Evolutionary conservation across 192 early-diverging fungal species (phyloP).

Genomic region (Gryganskiella cystojenkinii): DNA sequence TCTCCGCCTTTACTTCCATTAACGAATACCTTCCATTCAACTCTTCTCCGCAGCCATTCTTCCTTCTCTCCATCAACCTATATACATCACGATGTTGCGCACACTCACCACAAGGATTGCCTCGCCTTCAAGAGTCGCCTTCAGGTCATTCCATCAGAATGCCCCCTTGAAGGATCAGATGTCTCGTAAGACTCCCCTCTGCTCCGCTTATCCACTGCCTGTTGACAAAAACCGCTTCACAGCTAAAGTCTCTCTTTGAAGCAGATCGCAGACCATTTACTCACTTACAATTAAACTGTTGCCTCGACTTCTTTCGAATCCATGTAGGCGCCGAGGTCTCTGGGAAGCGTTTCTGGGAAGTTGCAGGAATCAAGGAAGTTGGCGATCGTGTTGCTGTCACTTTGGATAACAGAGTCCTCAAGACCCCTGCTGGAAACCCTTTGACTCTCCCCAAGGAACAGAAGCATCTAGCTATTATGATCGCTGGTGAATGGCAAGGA

Average conservation of each 20-base stretch:
- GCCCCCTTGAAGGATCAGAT: slow-evolving; percentile 34
- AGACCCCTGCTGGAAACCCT: slow-evolving; percentile 82
- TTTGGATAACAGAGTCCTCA: slow-evolving; percentile 84
- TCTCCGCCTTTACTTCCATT: no score
- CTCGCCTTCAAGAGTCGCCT: not conserved
- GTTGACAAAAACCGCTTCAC: not conserved
- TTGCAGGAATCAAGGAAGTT: slow-evolving; percentile 57
- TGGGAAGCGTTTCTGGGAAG: slow-evolving; percentile 73
- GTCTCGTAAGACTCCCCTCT: slow-evolving; percentile 17
- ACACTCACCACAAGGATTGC: slow-evolving; percentile 28
- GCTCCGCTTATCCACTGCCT: not conserved
- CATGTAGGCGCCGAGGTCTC: slow-evolving; percentile 59
- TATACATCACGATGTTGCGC: slow-evolving; percentile 21
- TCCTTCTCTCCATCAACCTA: not conserved
- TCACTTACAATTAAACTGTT: not conserved
- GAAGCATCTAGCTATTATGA: slow-evolving; percentile 77
- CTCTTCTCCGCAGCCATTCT: not conserved
- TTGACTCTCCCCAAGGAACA: slow-evolving; percentile 69
- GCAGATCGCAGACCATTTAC: no score
- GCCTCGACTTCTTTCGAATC: not conserved
- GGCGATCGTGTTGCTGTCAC: slow-evolving; percentile 63
- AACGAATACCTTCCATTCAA: not conserved
- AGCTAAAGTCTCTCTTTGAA: no score
- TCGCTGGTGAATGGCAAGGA: slow-evolving; percentile 95
- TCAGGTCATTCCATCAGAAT: slow-evolving; percentile 38